phyloP scores from a whole-genome alignment of 805 yeast species.

The Saturnispora sanitii region DNA sequence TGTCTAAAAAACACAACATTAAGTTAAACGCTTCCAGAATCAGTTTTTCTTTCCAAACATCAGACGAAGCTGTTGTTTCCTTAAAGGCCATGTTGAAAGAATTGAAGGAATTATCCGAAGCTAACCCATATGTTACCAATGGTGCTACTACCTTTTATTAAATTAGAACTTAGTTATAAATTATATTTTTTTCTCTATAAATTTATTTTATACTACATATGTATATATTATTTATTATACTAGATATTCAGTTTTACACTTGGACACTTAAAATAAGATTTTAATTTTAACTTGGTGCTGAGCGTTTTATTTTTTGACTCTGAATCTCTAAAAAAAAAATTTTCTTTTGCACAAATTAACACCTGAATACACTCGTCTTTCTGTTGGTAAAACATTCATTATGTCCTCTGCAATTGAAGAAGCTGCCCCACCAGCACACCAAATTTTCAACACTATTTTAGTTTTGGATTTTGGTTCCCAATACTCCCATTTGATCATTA shows the following conservation, averaged over 20 bases:
- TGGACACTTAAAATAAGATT: too few species aligned
- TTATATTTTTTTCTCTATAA: too few species aligned
- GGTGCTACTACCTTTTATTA: background rate
- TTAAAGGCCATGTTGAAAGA: constrained; percentile 30
- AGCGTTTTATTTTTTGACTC: background rate
- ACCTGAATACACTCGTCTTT: too few species aligned
- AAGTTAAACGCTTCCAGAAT: constrained; percentile 65
- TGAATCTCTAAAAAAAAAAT: background rate
- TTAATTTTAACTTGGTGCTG: too few species aligned
- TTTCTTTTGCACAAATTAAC: too few species aligned
- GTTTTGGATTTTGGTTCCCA: constrained; percentile 98
- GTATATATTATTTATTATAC: too few species aligned
- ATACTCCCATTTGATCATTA: constrained; percentile 91
- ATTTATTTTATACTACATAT: too few species aligned
- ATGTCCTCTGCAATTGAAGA: constrained; percentile 15
- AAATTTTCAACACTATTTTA: constrained; percentile 90
- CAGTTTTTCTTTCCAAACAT: constrained; percentile 68
- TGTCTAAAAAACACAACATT: constrained; percentile 49
- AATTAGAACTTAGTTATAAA: too few species aligned
- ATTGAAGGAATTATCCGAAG: constrained; percentile 36
- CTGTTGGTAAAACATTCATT: background rate
- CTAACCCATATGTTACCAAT: constrained; percentile 26
- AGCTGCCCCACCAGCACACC: constrained; percentile 55
- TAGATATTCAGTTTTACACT: too few species aligned
- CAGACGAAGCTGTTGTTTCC: constrained; percentile 43